Evolutionary conservation across 306 rosid species (phyloP).

Genomic region (Benincasa hispida): DNA sequence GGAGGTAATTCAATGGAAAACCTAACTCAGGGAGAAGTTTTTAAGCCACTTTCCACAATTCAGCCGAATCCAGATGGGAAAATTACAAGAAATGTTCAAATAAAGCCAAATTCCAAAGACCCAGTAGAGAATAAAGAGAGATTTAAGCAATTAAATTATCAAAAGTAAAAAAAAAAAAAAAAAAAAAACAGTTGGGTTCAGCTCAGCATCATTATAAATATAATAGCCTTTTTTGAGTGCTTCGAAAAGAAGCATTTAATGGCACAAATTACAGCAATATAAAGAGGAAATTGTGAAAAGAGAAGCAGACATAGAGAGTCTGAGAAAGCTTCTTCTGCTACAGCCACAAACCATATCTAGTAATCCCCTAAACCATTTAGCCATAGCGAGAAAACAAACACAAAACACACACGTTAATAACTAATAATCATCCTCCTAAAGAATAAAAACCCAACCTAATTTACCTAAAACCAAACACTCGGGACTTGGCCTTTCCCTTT

Average conservation of each 20-base stretch:
- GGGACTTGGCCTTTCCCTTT: neutral
- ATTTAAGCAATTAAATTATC: neutral
- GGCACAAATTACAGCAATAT: conserved; percentile 13
- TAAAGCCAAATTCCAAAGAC: neutral
- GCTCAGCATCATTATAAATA: conserved; percentile 12
- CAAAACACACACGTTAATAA: conserved; percentile 21
- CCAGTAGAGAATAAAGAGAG: neutral
- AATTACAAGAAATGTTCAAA: neutral
- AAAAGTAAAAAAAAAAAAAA: neutral
- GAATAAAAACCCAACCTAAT: neutral
- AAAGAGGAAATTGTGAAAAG: neutral
- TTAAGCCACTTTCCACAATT: neutral
- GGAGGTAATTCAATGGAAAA: neutral
- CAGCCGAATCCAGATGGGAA: conserved; percentile 7
- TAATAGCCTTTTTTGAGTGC: conserved; percentile 2
- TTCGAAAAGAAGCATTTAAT: conserved; percentile 27
- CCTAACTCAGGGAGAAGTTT: neutral
- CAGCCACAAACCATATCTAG: conserved; percentile 21
- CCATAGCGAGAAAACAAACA: neutral
- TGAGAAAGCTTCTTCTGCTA: conserved; percentile 4
- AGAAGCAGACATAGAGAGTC: conserved; percentile 2
- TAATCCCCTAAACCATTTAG: conserved; percentile 2
- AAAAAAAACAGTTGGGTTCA: conserved; percentile 13
- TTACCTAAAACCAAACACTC: conserved; percentile 18
- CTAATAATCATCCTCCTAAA: conserved; percentile 7